Evolutionary conservation across 441 rosid genomes (phyloP).

Genomic region (Syzygium malaccense): DNA sequence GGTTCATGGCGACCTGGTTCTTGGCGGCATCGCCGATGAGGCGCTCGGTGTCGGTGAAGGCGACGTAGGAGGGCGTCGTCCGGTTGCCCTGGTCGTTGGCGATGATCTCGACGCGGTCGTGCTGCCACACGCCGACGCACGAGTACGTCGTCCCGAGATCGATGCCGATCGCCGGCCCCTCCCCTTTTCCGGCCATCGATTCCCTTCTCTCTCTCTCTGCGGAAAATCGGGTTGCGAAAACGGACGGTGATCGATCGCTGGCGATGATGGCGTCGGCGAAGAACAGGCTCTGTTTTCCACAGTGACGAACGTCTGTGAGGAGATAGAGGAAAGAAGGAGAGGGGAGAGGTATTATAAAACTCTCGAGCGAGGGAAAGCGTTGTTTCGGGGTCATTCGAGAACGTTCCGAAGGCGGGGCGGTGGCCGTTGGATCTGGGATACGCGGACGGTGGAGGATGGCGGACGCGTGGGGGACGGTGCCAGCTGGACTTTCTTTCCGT

Average conservation of each 20-base stretch:
- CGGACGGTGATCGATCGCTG: background rate
- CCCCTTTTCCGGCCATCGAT: constrained; percentile 11
- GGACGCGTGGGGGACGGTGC: background rate
- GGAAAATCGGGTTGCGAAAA: background rate
- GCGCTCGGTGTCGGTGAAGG: constrained; percentile 49
- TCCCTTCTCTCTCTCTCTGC: background rate
- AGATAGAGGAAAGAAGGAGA: rapidly evolving
- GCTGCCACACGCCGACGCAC: constrained; percentile 69
- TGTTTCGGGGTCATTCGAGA: background rate
- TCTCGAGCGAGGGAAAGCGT: background rate
- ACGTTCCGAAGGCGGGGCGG: background rate
- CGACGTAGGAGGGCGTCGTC: constrained; percentile 66
- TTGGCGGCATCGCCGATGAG: constrained; percentile 55
- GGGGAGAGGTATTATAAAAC: background rate
- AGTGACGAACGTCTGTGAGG: background rate
- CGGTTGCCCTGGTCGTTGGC: constrained; percentile 73
- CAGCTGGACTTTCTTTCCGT: background rate
- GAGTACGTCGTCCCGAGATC: constrained; percentile 58
- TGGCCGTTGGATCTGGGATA: background rate
- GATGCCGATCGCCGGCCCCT: constrained; percentile 61
- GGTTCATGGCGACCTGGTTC: constrained; percentile 72
- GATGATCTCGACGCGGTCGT: constrained; percentile 59
- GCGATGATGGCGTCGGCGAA: background rate
- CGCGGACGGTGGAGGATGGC: background rate
- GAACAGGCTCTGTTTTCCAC: background rate